These are phyloP conservation scores for Leccinum pseudoinsigne DNA, from an alignment of 1,284 basidiomycete genomes.

Conservation along the genomic window DNA sequence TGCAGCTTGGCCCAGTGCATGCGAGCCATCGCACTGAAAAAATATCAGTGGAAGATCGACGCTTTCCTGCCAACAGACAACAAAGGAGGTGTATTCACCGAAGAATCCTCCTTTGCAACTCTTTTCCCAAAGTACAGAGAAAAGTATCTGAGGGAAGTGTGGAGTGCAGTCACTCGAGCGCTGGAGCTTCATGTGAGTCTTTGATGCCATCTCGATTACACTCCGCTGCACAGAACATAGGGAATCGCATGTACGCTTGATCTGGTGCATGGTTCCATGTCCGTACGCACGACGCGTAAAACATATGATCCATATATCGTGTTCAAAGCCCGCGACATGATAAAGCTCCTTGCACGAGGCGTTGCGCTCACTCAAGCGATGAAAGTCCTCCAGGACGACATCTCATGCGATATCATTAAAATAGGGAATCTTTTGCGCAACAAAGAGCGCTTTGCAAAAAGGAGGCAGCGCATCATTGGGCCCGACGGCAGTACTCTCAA, in stretches of 20 bases:
- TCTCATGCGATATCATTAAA: slow-evolving; percentile 98
- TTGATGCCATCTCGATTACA: background rate
- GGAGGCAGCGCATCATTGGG: slow-evolving; percentile 95
- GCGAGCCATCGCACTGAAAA: slow-evolving; percentile 15
- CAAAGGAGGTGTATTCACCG: slow-evolving; percentile 81
- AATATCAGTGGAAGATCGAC: slow-evolving; percentile 83
- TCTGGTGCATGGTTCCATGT: slow-evolving; percentile 96
- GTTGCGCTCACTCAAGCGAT: slow-evolving; percentile 85
- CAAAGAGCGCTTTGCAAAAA: slow-evolving; percentile 97
- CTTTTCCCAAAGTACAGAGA: slow-evolving; percentile 99
- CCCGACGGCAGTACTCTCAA: slow-evolving; percentile 97
- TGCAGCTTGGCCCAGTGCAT: background rate
- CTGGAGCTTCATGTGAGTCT: slow-evolving; percentile 76
- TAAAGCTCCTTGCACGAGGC: slow-evolving; percentile 93
- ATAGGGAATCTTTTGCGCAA: slow-evolving; percentile 94
- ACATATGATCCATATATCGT: slow-evolving; percentile 97
- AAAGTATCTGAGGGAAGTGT: slow-evolving; percentile 93
- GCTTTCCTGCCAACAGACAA: slow-evolving; percentile 77
- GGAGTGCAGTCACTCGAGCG: slow-evolving; percentile 90
- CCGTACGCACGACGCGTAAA: slow-evolving; percentile 95
- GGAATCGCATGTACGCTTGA: slow-evolving; percentile 92
- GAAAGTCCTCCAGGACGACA: slow-evolving; percentile 88
- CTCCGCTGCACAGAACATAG: slow-evolving; percentile 40
- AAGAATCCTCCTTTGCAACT: slow-evolving; percentile 97
- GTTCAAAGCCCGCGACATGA: slow-evolving; percentile 93